Conservation (phyloP, 257 asterid species). For the Craterostigma plantagineum region DNA sequence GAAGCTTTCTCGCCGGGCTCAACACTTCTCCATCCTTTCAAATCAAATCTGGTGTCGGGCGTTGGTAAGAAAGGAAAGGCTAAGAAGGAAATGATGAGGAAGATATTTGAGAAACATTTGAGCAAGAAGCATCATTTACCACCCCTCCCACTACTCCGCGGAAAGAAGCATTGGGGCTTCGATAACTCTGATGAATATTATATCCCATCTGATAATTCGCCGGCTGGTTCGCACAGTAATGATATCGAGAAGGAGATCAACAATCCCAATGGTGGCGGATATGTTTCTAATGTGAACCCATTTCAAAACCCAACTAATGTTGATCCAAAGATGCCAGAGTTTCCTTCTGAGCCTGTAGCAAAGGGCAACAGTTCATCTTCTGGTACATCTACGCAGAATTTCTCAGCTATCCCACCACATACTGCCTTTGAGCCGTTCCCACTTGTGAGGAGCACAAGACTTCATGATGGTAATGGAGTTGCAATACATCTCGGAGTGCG, state of each 20-base stretch:
- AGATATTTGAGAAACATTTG: conserved; percentile 2
- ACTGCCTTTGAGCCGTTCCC: conserved; percentile 9
- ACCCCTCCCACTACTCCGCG: neutral
- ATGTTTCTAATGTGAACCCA: no score
- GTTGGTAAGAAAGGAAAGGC: conserved; percentile 9
- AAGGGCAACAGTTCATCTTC: conserved; percentile 31
- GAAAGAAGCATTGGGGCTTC: neutral
- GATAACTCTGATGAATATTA: no score
- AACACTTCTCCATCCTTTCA: conserved; percentile 2
- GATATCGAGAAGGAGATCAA: no score
- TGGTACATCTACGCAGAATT: conserved; percentile 15
- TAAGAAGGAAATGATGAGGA: conserved; percentile 5
- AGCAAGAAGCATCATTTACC: conserved; percentile 6
- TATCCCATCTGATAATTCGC: no score
- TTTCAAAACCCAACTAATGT: no score
- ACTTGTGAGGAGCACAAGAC: conserved; percentile 14
- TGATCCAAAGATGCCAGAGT: no score
- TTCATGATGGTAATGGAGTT: conserved; percentile 18
- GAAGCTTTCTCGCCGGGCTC: conserved; percentile 1
- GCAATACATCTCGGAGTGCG: conserved; percentile 69
- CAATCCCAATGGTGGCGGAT: no score
- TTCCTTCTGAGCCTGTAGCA: no score
- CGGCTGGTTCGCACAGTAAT: no score
- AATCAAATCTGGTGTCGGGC: conserved; percentile 1
- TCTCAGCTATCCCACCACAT: conserved; percentile 12